These are phyloP conservation scores for Ogataea haglerorum DNA, from an alignment of 805 yeast species.

Conservation along the genomic window DNA sequence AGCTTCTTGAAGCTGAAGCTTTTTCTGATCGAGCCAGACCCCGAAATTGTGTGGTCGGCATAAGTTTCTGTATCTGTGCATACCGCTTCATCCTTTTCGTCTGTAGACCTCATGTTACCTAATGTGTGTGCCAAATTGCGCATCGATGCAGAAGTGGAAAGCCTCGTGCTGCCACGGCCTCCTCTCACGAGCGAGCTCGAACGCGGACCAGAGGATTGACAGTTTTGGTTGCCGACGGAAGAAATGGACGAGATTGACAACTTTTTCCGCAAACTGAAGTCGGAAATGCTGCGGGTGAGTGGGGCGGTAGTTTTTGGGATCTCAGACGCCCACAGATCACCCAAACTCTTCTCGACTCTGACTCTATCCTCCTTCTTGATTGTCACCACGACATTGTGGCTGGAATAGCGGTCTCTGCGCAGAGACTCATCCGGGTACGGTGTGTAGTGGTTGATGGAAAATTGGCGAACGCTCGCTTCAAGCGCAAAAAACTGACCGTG, in stretches of 20 bases:
- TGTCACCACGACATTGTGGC: constrained; percentile 3
- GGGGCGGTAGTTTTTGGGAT: constrained; percentile 18
- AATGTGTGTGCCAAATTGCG: constrained; percentile 10
- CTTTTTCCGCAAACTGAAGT: constrained; percentile 18
- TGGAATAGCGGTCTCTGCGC: constrained; percentile 8
- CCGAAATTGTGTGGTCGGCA: not conserved
- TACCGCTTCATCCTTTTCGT: not conserved
- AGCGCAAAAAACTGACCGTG: constrained; percentile 24
- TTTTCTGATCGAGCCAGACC: constrained; percentile 10
- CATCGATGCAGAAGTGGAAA: constrained; percentile 15
- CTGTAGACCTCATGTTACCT: not conserved
- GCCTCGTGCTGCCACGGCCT: constrained; percentile 4
- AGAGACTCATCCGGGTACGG: constrained; percentile 10
- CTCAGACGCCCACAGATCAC: constrained; percentile 34
- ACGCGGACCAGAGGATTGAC: constrained; percentile 4
- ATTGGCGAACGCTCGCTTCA: constrained; percentile 20
- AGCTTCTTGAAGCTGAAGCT: constrained; percentile 17
- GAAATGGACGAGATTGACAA: constrained; percentile 18
- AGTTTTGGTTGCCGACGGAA: constrained; percentile 11
- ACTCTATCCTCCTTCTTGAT: constrained; percentile 22
- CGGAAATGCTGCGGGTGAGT: constrained; percentile 19
- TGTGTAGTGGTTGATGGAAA: constrained; percentile 16
- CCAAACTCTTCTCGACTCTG: constrained; percentile 28
- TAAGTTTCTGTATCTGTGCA: not conserved
- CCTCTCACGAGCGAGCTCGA: constrained; percentile 10